Conservation (phyloP, 2,329 filamentous ascomycete species). For the Didymella pomorum region DNA sequence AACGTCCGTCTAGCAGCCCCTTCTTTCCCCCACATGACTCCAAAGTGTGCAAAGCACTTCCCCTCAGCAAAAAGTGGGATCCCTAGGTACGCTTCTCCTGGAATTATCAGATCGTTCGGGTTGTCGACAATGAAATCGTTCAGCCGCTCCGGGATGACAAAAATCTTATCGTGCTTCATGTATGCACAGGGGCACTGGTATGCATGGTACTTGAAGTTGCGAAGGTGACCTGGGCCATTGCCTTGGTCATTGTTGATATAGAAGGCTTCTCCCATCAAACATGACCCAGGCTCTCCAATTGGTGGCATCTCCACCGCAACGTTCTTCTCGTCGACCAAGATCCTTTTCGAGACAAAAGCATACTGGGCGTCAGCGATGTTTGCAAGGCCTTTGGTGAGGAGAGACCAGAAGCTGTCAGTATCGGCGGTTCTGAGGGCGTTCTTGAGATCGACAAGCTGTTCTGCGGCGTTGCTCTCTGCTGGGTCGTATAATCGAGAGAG, state of each 20-base stretch:
- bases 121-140: slow-evolving; percentile 67
- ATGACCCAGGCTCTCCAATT: slow-evolving; percentile 67
- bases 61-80: slow-evolving; percentile 70
- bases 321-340: slow-evolving; percentile 66
- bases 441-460: slow-evolving; percentile 68
- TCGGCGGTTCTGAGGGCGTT: slow-evolving; percentile 60
- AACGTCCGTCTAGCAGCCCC: slow-evolving; percentile 64
- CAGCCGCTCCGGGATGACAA: slow-evolving; percentile 70
- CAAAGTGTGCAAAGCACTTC: slow-evolving; percentile 74
- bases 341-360: slow-evolving; percentile 72
- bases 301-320: slow-evolving; percentile 67
- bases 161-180: slow-evolving; percentile 76
- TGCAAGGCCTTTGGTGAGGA: slow-evolving; percentile 70
- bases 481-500: slow-evolving; percentile 46
- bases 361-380: slow-evolving; percentile 70
- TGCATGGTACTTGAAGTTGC: slow-evolving; percentile 70
- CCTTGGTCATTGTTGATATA: slow-evolving; percentile 70
- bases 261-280: slow-evolving; percentile 70
- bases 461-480: slow-evolving; percentile 67
- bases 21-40: slow-evolving; percentile 73
- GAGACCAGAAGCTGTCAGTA: slow-evolving; percentile 69
- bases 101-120: slow-evolving; percentile 67
- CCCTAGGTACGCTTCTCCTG: slow-evolving; percentile 71
- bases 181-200: slow-evolving; percentile 71
- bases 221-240: slow-evolving; percentile 58